These are phyloP conservation scores for Pleurotus ostreatus DNA, from an alignment of 768 basidiomycete species.

Conservation along the genomic window DNA sequence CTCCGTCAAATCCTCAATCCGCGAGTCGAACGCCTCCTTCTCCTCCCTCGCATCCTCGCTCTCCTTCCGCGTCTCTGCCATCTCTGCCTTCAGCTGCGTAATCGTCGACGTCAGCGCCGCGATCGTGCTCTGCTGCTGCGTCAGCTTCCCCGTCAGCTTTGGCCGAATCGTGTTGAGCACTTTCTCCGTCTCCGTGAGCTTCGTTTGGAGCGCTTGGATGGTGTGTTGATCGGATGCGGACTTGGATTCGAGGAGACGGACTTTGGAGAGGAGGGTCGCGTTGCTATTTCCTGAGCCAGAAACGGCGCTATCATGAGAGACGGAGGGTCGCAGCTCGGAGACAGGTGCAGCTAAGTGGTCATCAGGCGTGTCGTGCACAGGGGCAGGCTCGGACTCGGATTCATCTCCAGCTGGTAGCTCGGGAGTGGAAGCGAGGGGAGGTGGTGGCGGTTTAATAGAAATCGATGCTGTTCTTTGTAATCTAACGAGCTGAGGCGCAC, in stretches of 20 bases:
- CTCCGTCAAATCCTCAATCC: slow-evolving; percentile 63
- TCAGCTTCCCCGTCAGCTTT: slow-evolving; percentile 87
- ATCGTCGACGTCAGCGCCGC: slow-evolving; percentile 4
- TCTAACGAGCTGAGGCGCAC: slow-evolving; percentile 1
- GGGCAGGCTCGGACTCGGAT: background rate
- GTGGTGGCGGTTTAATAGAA: slow-evolving; percentile 3
- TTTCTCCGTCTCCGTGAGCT: slow-evolving; percentile 74
- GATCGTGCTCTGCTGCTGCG: slow-evolving; percentile 49
- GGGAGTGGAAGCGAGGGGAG: background rate
- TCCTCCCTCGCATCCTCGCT: slow-evolving; percentile 3
- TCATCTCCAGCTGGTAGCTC: background rate
- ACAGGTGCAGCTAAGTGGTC: background rate
- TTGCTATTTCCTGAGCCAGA: slow-evolving; percentile 1
- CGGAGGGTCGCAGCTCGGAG: background rate
- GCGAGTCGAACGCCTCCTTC: background rate
- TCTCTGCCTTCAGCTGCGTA: background rate
- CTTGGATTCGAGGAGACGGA: slow-evolving; percentile 82
- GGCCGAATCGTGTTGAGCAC: slow-evolving; percentile 80
- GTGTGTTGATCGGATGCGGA: slow-evolving; percentile 83
- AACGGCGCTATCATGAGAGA: slow-evolving; percentile 5
- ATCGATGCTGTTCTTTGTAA: background rate
- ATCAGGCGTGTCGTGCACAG: background rate
- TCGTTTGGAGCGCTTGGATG: slow-evolving; percentile 78
- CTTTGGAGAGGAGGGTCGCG: slow-evolving; percentile 34
- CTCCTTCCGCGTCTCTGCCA: background rate